Percentiles rank a stretch among this genome's conserved stretches.
These are phyloP conservation scores for Colletotrichum sp. DNA, from an alignment of 2,329 filamentous ascomycete genomes.

Conservation along the genomic window DNA sequence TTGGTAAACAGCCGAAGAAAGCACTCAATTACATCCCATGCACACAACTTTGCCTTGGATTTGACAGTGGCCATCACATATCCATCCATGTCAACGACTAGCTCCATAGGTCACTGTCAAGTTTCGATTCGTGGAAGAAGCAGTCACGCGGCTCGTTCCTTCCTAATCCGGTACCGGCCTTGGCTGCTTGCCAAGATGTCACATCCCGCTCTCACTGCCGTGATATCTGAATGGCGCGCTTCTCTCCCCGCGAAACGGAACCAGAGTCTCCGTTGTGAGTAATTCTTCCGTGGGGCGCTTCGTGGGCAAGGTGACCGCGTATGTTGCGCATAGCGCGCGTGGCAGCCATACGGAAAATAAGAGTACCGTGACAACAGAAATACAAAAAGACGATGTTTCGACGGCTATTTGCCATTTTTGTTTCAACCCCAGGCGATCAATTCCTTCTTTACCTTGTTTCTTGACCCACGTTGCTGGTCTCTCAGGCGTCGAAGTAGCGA, in stretches of 20 bases:
- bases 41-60: background rate
- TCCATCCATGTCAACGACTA: background rate
- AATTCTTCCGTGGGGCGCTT: conserved; percentile 21
- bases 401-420: background rate
- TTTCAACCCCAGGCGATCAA: background rate
- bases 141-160: background rate
- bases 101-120: background rate
- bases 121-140: background rate
- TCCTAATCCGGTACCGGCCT: background rate
- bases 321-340: background rate
- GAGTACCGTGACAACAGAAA: background rate
- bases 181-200: background rate
- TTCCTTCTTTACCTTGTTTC: background rate
- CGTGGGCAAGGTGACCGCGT: background rate
- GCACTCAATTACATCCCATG: no score
- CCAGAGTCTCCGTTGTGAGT: background rate
- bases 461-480: background rate
- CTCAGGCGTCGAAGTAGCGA: background rate
- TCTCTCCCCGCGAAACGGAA: background rate
- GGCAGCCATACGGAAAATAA: background rate
- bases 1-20: no score
- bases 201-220: background rate
- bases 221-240: background rate
- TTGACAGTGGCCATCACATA: background rate
- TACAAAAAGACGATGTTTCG: background rate